Base-by-base conservation (phyloP, 139 green algal genomes). In the Mychonastes homosphaera region DNA sequence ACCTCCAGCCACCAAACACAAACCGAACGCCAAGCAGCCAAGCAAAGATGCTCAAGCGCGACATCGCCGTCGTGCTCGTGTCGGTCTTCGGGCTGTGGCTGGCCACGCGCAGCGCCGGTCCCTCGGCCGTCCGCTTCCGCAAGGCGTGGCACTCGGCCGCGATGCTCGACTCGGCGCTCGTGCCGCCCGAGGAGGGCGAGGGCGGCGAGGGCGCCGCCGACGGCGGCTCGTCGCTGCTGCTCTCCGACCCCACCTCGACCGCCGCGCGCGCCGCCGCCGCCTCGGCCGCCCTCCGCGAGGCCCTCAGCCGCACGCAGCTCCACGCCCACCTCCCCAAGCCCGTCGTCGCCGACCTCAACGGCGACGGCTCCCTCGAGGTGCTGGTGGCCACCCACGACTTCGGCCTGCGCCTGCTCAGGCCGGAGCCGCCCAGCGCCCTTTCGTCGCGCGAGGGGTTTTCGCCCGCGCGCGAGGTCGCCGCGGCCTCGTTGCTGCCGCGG, bases 291-390 rank as follows among this genome's bases (percentile, higher is more conserved):
- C 30, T 43, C 10, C 16, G 16, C 23, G 39, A 28, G 6, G n/a
- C 18, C 9, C 26, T 8, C 41, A 53, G 39, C 26, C n/a, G n/a
- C 56, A 46, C 27, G 10, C 18, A 27, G 7, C 21, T 35, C 19
- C 44, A 55, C 44, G n/a, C 8, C 9, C 44, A 33, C 43, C n/a
- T n/a, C 6, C 43, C 33, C 5, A 55, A 9, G 47, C 32, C 21
- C 30, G 24, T 50, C 24, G 64, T 90, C 81, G 79, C 74, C 48
- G 91, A 98, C 55, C 67, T 99, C 18, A 99, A 99, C 67, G 92
- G 92, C 0, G 92, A 99, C 65, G 92, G 92, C 8, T 65, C 71
- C 23, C 40, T 82, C 7, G 92, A 99, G 59, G 58, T 98, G 0
- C 53, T 98, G 0, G 23, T 87, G 1, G 83, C 77, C 2, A 90